Evolutionary conservation across 768 basidiomycete species (phyloP).

Genomic region (Neoboletus brunneissimus): DNA sequence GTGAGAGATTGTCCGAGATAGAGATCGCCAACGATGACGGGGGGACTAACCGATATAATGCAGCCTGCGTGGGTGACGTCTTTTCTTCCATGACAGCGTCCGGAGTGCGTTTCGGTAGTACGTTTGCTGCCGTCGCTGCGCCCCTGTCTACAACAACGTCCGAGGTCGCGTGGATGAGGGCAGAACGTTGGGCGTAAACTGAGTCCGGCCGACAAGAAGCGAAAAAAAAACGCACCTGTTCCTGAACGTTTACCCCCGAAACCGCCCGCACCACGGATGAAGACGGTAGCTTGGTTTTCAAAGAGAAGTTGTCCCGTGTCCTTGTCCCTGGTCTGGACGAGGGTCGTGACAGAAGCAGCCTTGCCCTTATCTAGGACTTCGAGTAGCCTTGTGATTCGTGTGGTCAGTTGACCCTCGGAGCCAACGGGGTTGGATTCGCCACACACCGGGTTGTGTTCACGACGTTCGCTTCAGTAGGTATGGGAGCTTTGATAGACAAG

Average conservation of each 20-base stretch:
- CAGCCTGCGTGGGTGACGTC: conserved; percentile 79
- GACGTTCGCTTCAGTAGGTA: conserved; percentile 82
- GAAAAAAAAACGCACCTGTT: conserved; percentile 49
- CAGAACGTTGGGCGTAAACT: neutral
- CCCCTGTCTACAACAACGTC: conserved; percentile 67
- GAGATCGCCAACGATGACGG: neutral
- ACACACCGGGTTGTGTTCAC: conserved; percentile 66
- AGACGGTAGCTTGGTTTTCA: conserved; percentile 89
- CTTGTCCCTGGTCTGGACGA: conserved; percentile 81
- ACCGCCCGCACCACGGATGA: conserved; percentile 93
- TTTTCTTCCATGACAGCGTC: conserved; percentile 89
- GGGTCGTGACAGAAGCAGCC: conserved; percentile 81
- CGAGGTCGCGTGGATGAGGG: neutral
- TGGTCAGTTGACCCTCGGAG: conserved; percentile 11
- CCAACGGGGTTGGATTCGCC: conserved; percentile 15
- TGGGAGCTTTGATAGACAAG: conserved; percentile 78
- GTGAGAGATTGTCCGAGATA: conserved; percentile 3
- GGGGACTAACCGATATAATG: conserved; percentile 73
- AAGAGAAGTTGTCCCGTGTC: conserved; percentile 75
- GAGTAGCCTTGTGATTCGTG: conserved; percentile 47
- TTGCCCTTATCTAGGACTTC: conserved; percentile 92
- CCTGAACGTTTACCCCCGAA: conserved; percentile 91
- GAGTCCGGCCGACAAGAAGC: conserved; percentile 1
- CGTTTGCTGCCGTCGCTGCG: conserved; percentile 77
- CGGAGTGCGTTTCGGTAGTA: conserved; percentile 76